Evolutionary conservation across 2,329 filamentous ascomycete genomes (phyloP).

Genomic region (Botrytis porri): DNA sequence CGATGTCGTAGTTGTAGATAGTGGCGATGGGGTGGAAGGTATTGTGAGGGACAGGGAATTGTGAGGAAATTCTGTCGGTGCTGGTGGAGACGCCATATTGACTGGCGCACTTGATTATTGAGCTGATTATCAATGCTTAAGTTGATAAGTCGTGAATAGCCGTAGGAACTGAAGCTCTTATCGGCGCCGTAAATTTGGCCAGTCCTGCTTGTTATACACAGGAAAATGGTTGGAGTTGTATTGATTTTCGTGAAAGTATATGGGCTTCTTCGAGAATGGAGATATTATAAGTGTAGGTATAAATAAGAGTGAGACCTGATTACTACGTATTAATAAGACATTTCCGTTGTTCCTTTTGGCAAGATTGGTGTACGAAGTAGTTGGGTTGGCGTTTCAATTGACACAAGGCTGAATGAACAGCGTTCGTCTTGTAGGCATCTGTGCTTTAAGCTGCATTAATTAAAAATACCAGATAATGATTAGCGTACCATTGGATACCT

Average conservation of each 20-base stretch:
- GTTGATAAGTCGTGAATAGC: slow-evolving; percentile 2
- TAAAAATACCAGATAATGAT: background rate
- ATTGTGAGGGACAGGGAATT: slow-evolving; percentile 49
- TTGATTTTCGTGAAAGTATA: too few relatives aligned
- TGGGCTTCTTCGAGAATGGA: background rate
- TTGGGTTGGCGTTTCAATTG: too few relatives aligned
- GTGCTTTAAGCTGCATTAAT: background rate
- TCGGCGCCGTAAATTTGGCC: background rate
- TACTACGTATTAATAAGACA: background rate
- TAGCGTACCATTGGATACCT: background rate
- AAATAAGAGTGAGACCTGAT: background rate
- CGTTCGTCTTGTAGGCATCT: background rate
- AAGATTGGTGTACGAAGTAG: background rate
- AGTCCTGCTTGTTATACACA: background rate
- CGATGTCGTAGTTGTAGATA: slow-evolving; percentile 49
- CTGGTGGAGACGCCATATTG: slow-evolving; percentile 36
- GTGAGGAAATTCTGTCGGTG: slow-evolving; percentile 30
- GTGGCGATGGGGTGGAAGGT: slow-evolving; percentile 48
- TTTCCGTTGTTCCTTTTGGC: background rate
- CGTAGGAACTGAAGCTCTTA: background rate
- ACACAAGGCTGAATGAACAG: background rate
- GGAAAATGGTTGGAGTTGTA: background rate
- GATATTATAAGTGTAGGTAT: background rate
- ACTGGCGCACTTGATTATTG: background rate
- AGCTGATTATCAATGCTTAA: background rate